Base-by-base conservation (phyloP, 2,329 filamentous ascomycete genomes). In the Aureobasidium sp. region DNA sequence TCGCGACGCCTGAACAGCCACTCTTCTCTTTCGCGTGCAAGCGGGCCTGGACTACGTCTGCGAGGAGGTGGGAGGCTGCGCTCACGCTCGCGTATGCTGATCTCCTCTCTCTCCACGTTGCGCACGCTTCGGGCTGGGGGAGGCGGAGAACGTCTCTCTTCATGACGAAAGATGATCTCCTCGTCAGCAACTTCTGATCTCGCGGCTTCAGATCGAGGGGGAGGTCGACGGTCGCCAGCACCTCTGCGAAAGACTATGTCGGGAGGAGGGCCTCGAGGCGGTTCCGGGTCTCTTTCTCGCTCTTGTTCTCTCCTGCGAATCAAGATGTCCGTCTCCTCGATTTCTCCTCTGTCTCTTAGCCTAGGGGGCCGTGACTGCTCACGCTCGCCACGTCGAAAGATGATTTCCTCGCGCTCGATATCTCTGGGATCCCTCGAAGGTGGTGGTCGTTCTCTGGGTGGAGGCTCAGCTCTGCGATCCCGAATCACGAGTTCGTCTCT, bases 401-500 rank as follows among this genome's bases (percentile, higher is more conserved):
- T 62, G 45, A 68, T 62, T 30, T 70, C 68, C 36, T 68, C 66
- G 16, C 64, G 62, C 42, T 65, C 62, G 29, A 67, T 8, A 11
- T 65, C 61, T 59, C 59, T 64, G 51, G 49, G 49, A 51, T 60
- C 61, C 58, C 54, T 66, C 58, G 36, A 16, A 36, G 64, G 57
- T 34, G 66, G 62, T 67, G 69, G 51, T 66, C 53, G 41, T 32
- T 54, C 49, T 32, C 59, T 21, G 14, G 67, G 66, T 21, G 45
- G 57, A 37, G 68, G 67, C 27, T 68, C 68, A 27, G 63, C 64
- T 42, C 68, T 66, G 25, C 68, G 67, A 54, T 72, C 69, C n/a
- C 68, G 66, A 59, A 77, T 72, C 29, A 74, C 72, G 60, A 76
- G 71, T 60, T 75, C 72, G 58, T 77, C 75, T 63, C 76, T 71